Evolutionary conservation across 2,329 filamentous ascomycete species (phyloP).

Genomic region (Talaromyces atroroseus): DNA sequence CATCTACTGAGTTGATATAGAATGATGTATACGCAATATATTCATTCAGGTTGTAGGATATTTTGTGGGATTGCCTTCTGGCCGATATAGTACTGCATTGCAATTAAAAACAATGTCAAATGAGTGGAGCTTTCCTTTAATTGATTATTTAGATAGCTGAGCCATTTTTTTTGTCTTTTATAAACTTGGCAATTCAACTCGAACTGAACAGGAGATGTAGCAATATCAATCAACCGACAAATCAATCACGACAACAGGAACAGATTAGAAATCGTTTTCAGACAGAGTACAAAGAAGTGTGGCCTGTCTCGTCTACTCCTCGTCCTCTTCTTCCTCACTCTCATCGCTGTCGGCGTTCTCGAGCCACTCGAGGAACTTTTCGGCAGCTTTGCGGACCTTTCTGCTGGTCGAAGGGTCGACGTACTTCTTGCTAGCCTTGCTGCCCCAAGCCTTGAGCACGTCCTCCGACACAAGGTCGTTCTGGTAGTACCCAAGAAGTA

Average conservation of each 20-base stretch:
- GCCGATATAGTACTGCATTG: background rate
- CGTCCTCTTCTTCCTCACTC: constrained; percentile 55
- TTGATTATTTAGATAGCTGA: background rate
- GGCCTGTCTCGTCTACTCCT: background rate
- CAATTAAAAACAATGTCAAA: background rate
- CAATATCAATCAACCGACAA: background rate
- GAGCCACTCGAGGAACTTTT: constrained; percentile 92
- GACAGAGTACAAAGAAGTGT: background rate
- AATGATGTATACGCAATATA: background rate
- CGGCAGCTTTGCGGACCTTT: constrained; percentile 91
- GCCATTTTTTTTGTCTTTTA: background rate
- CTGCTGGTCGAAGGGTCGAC: constrained; percentile 82
- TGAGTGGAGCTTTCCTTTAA: background rate
- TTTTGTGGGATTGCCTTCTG: background rate
- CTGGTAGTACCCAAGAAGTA: constrained; percentile 86
- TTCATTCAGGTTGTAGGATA: background rate
- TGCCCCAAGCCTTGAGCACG: constrained; percentile 81
- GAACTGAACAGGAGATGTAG: background rate
- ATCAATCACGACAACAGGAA: background rate
- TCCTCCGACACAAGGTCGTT: constrained; percentile 85
- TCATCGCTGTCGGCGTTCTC: constrained; percentile 73
- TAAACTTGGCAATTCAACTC: background rate
- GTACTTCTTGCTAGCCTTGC: constrained; percentile 97
- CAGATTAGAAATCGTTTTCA: background rate
- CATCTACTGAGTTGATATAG: constrained; percentile 21